Percentiles rank a stretch among this genome's conserved stretches.
Conservation (phyloP, 129 eudicot genomes). For the Flaveria bidentis region DNA sequence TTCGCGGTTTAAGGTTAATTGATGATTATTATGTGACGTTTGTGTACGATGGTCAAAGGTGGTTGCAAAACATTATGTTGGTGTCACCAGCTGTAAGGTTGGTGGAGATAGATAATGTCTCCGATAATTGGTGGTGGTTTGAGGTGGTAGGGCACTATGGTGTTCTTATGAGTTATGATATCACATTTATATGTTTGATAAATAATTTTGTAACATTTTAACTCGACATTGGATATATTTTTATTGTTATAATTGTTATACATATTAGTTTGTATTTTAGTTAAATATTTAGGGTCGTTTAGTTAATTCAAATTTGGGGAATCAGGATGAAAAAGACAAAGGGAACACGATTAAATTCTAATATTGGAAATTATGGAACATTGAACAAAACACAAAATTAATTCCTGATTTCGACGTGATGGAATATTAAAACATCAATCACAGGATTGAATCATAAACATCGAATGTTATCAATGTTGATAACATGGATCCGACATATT, state of each 20-base stretch:
- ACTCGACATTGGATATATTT: background rate
- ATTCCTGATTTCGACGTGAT: background rate
- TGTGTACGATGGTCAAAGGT: conserved; percentile 17
- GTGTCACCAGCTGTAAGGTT: conserved; percentile 18
- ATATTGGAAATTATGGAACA: background rate
- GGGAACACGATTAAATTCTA: background rate
- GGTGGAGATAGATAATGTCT: background rate
- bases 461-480: background rate
- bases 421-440: background rate
- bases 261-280: background rate
- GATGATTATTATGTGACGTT: conserved; percentile 1
- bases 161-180: too few relatives aligned
- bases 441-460: background rate
- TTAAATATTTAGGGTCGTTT: background rate
- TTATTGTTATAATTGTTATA: background rate
- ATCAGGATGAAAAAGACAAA: background rate
- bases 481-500: background rate
- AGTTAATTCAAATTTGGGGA: background rate
- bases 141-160: conserved; percentile 15
- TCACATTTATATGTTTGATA: background rate
- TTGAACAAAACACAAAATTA: background rate
- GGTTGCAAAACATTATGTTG: conserved; percentile 3
- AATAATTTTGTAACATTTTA: background rate
- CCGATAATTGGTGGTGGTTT: conserved; percentile 3
- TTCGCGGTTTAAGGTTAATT: background rate